Base-by-base conservation (phyloP, 371 early-diverging fungal genomes). In the Mucor piriformis region DNA sequence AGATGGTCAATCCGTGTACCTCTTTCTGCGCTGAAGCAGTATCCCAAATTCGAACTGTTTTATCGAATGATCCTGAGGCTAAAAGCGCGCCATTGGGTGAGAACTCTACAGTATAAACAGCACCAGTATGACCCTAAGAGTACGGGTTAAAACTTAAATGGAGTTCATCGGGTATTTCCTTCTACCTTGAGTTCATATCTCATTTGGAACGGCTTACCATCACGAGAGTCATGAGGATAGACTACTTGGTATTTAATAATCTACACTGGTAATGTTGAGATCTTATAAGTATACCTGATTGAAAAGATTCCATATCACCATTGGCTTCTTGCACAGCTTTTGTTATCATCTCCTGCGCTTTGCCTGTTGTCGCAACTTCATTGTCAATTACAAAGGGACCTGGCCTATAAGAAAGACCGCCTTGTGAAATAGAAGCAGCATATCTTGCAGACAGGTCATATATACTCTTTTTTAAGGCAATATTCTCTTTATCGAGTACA, bases 11-110 rank as follows among this genome's bases (percentile, higher is more conserved):
- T 40, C 3, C 5, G n/a, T 56, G 21, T 64, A 89, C 88, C 81
- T 88, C 89, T 59, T 89, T 88, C 56, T 87, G 89, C 3, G 82
- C 81, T 6, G 82, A 77, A 20, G 80, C 71, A 7, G 88, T 80
- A 67, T 95, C 96, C 95, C 95, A 95, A 25, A 95, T 83, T 50
- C 92, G 81, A 23, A 94, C 89, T 6, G 94, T 90, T 70, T 92
- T 92, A 73, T 95, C 96, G 76, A 94, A 94, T 11, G 92, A 90
- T 2, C 95, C 96, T 0, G 95, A 91, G 0, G 93, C 91, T 6
- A 95, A 72, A 38, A 87, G 81, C 46, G 82, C 82, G 4, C 93
- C 95, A 65, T 86, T 88, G 6, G 89, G 89, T 6, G 95, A 92
- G 59, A 90, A 94, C 57, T 89, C 86, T 3, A 94, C 87, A 7